Conservation (phyloP, 2,329 filamentous ascomycete species). For the Hypoxylon sp. region DNA sequence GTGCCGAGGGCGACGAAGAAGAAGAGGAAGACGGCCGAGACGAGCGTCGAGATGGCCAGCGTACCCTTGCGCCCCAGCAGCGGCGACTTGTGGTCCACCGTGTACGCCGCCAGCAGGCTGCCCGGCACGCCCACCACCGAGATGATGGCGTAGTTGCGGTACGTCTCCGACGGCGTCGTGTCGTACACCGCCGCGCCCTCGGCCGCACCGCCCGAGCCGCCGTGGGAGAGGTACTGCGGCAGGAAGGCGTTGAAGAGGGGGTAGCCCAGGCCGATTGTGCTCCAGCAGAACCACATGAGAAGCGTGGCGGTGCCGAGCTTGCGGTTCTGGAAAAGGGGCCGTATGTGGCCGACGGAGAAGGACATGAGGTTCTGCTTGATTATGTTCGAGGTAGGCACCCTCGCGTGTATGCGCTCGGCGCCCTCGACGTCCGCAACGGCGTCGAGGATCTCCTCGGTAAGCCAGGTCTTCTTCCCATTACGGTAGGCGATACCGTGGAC, state of each 20-base stretch:
- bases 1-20: conserved; percentile 68
- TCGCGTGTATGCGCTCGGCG: conserved; percentile 26
- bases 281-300: conserved; percentile 81
- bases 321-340: conserved; percentile 67
- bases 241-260: conserved; percentile 90
- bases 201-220: conserved; percentile 50
- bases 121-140: conserved; percentile 80
- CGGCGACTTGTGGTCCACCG: conserved; percentile 70
- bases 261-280: conserved; percentile 84
- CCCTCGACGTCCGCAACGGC: conserved; percentile 58
- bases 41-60: conserved; percentile 70
- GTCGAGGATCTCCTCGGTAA: conserved; percentile 74
- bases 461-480: conserved; percentile 75
- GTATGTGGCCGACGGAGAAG: conserved; percentile 73
- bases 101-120: conserved; percentile 75
- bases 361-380: conserved; percentile 67
- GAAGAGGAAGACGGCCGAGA: conserved; percentile 74
- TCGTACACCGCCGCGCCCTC: conserved; percentile 38
- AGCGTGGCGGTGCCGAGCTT: conserved; percentile 60
- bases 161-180: conserved; percentile 57
- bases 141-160: conserved; percentile 85
- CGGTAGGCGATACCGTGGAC: conserved; percentile 79
- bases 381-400: conserved; percentile 50
- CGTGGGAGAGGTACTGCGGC: conserved; percentile 80
- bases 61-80: conserved; percentile 75